Evolutionary conservation across 331 rosid species (phyloP).

Genomic region (Telfairia occidentalis): DNA sequence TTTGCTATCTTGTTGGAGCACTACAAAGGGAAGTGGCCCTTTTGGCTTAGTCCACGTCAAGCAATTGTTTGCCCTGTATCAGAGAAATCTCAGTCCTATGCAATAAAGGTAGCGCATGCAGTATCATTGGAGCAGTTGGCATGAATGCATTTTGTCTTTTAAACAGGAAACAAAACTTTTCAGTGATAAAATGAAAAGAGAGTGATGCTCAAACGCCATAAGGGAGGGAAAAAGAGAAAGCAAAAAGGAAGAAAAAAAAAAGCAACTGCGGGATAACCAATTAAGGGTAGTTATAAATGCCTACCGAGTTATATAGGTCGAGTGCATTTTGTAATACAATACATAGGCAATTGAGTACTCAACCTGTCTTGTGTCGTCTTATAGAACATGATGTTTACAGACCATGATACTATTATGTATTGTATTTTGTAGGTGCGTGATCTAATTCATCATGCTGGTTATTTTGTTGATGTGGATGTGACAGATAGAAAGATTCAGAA

Average conservation of each 20-base stretch:
- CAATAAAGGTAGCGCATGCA: constrained; percentile 36
- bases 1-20: constrained; percentile 93
- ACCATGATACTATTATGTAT: constrained; percentile 1
- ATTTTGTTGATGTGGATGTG: constrained; percentile 65
- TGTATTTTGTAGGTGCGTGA: constrained; percentile 51
- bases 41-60: constrained; percentile 99
- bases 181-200: too few relatives aligned
- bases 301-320: too few relatives aligned
- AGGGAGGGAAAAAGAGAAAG: too few relatives aligned
- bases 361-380: not conserved
- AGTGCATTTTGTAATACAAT: not conserved
- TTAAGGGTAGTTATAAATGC: too few relatives aligned
- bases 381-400: not conserved
- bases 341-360: not conserved
- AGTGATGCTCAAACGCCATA: too few relatives aligned
- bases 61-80: constrained; percentile 96
- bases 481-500: constrained; percentile 90
- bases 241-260: too few relatives aligned
- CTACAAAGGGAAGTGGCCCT: constrained; percentile 97
- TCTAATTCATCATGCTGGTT: constrained; percentile 65
- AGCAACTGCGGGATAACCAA: too few relatives aligned
- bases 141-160: too few relatives aligned
- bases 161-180: too few relatives aligned
- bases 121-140: not conserved
- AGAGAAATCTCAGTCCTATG: constrained; percentile 76